Base-by-base conservation (phyloP, 1,284 basidiomycete genomes). In the Boletus semigastroideus region DNA sequence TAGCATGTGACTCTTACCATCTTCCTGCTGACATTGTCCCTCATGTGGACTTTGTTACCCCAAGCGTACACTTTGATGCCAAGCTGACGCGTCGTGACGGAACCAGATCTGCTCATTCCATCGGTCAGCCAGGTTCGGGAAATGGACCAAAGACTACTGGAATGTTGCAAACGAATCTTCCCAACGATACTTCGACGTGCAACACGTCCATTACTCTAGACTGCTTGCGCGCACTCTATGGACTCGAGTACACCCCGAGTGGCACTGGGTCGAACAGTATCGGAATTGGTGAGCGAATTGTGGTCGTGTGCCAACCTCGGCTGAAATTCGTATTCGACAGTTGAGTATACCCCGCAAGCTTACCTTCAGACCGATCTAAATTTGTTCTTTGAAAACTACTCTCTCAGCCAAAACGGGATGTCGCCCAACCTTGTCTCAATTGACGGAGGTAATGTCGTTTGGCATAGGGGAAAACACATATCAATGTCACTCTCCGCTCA, bases 151-250 rank as follows among this genome's bases (percentile, higher is more conserved):
- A 76, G 59, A 69, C 69, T 2, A 63, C 67, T 20, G 67, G 62
- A 25, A 51, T 44, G 10, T 55, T 69, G 38, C 16, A 36, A 5
- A 52, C 66, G 60, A 58, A 1, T 50, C 64, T 59, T 60, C 12
- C 46, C 22, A 34, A 5, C 4, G 20, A 1, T 9, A 25, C 63
- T 17, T 36, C 34, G 34, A 61, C 66, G 14, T 80, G 80, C 54
- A 68, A 77, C 58, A 31, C 72, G 45, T 59, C 68, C 41, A 80
- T 78, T 53, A 77, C 74, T 8, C 74, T 71, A 0, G 64, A 68
- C 40, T 82, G 78, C 56, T 60, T 79, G 39, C 68, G 74, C 19
- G 70, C 70, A 2, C 62, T 80, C 48, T 84, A 80, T 53, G 64
- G 66, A 17, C 16, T 36, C 34, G 34, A 36, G n/a, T 4, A n/a